Evolutionary conservation across 495 filamentous ascomycete genomes (phyloP).

Genomic region (Penicillium turbatum): DNA sequence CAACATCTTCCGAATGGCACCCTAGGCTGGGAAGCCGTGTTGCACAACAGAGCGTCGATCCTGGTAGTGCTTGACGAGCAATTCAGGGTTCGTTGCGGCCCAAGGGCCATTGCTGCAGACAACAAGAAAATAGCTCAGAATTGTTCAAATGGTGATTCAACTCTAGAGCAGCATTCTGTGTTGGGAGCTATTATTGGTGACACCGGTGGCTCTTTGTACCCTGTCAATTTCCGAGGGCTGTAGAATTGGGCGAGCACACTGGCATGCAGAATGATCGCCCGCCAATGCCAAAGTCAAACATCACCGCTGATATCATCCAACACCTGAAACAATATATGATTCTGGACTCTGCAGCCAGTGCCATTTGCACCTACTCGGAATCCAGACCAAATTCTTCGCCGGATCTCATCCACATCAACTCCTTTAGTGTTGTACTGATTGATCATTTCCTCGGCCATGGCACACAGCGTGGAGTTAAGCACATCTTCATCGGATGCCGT

Average conservation of each 20-base stretch:
- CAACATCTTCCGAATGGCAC: neutral
- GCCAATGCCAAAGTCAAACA: constrained; percentile 17
- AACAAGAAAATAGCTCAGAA: neutral
- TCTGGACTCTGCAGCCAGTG: constrained; percentile 42
- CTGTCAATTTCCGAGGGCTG: too few species aligned
- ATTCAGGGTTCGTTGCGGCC: too few species aligned
- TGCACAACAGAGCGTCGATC: neutral
- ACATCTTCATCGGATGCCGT: constrained; percentile 24
- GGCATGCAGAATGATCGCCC: neutral
- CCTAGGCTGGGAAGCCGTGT: neutral
- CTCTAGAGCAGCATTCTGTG: too few species aligned
- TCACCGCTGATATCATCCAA: constrained; percentile 42
- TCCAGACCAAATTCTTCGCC: constrained; percentile 32
- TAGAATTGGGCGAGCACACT: too few species aligned
- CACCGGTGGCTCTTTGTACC: too few species aligned
- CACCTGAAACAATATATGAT: constrained; percentile 41
- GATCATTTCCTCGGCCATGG: constrained; percentile 39
- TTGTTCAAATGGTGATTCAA: too few species aligned
- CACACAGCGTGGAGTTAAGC: constrained; percentile 41
- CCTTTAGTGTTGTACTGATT: constrained; percentile 39
- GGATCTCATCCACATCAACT: constrained; percentile 35
- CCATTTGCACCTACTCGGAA: constrained; percentile 30
- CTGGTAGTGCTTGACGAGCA: neutral
- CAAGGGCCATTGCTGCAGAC: neutral
- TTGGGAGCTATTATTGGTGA: too few species aligned